Base-by-base conservation (phyloP, 805 yeast genomes). In the Torulaspora microellipsoides region DNA sequence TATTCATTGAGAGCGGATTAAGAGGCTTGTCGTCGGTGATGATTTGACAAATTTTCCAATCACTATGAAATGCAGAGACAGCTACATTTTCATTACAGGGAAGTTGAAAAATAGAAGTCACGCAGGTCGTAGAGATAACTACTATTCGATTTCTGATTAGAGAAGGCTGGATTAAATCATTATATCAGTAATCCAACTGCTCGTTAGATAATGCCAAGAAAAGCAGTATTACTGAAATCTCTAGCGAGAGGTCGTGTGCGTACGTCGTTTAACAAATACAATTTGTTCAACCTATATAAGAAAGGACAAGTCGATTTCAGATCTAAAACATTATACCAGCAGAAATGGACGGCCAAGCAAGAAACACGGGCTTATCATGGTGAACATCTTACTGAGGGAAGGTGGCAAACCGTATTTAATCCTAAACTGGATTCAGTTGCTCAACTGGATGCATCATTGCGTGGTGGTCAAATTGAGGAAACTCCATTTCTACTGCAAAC, bases 331-430 rank as follows among this genome's bases (percentile, higher is more conserved):
- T 71, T 87, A 46, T 93, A 75, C 68, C 95, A 87, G 67, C 95
- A 91, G 66, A 88, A 89, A 67, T 93, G 95, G 91, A 68, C 75
- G 6, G 83, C 96, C 40, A 91, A 93, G 65, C 83, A 80, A 61
- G 96, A 90, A 61, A 83, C 97, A 7, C 79, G 99, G 68, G 83
- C 91, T 1, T 91, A 91, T 65, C 99, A 91, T 64, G 99, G 99
- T 55, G 98, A 93, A 59, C 87, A 84, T 62, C 65, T 91, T 43
- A 85, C 91, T 1, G 99, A 93, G 64, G 70, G 78, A 14, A 79
- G 90, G 60, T 85, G 89, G 83, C 83, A 84, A 60, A 68, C 79
- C 8, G 65, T 76, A 38, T 90, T 91, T 68, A 70, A 80, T 42
- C 71, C 74, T 36, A 80, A 82, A 47, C 71, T 89, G 53, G 81